A percentile compares a stretch with the other conserved stretches of the same genome.
Conservation (phyloP, 257 asterid species). For the Solanum sejunctum region DNA sequence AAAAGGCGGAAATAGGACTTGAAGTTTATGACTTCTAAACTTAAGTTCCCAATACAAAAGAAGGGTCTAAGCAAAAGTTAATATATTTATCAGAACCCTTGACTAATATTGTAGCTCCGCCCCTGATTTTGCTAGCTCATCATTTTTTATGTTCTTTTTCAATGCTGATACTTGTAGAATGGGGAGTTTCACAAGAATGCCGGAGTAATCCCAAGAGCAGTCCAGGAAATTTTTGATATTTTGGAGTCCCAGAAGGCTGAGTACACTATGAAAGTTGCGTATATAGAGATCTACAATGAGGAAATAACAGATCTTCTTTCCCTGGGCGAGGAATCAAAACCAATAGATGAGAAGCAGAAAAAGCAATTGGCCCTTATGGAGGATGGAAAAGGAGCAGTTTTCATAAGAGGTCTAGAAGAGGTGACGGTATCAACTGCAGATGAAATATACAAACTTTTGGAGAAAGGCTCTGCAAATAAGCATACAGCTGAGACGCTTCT, state of each 20-base stretch:
- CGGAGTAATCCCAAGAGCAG: slow-evolving; percentile 51
- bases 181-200: slow-evolving; percentile 26
- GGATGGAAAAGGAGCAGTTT: slow-evolving; percentile 45
- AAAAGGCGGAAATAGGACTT: background rate
- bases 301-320: slow-evolving; percentile 52
- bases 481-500: slow-evolving; percentile 38
- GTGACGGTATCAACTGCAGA: slow-evolving; percentile 33
- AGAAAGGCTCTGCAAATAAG: slow-evolving; percentile 38
- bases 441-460: slow-evolving; percentile 29
- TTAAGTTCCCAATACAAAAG: background rate
- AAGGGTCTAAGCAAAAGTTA: background rate
- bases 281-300: slow-evolving; percentile 53
- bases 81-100: background rate
- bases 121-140: background rate
- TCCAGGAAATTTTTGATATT: slow-evolving; percentile 31
- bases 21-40: background rate
- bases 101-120: background rate
- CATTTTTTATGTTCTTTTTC: background rate
- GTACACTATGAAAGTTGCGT: slow-evolving; percentile 40
- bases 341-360: slow-evolving; percentile 14
- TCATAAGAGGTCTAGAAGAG: slow-evolving; percentile 43
- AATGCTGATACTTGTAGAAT: slow-evolving; percentile 9
- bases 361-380: slow-evolving; percentile 39
- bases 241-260: slow-evolving; percentile 33
- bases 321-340: slow-evolving; percentile 16